phyloP scores from a whole-genome alignment of 1,284 basidiomycete species.

The Mycosarcoma mackinlayi region DNA sequence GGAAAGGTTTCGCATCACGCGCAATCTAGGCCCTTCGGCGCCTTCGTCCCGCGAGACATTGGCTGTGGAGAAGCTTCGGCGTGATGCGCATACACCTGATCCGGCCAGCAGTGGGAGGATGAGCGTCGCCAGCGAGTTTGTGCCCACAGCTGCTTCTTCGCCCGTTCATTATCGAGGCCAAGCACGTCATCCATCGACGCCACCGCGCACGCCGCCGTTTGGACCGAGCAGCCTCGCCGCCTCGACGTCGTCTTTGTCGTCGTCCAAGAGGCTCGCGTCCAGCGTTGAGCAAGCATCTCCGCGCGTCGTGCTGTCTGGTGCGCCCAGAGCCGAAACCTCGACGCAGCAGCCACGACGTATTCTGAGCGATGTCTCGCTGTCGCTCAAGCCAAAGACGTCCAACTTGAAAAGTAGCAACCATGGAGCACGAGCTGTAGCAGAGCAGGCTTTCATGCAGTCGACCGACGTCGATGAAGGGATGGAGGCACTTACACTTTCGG shows the following conservation, averaged over 20 bases:
- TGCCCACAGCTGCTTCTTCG: constrained; percentile 32
- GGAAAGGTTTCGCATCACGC: constrained; percentile 37
- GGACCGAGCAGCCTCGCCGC: constrained; percentile 26
- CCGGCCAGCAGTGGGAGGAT: constrained; percentile 36
- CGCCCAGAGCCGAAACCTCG: constrained; percentile 8
- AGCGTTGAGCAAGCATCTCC: constrained; percentile 9
- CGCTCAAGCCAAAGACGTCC: constrained; percentile 33
- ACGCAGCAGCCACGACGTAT: constrained; percentile 43
- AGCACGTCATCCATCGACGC: constrained; percentile 41
- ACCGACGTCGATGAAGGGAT: constrained; percentile 15
- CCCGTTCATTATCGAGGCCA: constrained; percentile 37
- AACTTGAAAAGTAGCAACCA: constrained; percentile 6
- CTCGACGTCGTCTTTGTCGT: constrained; percentile 43
- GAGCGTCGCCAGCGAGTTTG: constrained; percentile 43
- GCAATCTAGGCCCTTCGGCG: constrained; percentile 25
- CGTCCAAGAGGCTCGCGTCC: constrained; percentile 11
- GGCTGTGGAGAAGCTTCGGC: constrained; percentile 6
- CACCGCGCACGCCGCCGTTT: constrained; percentile 40
- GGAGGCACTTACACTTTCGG: constrained; percentile 22
- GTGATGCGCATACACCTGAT: constrained; percentile 31
- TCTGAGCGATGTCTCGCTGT: constrained; percentile 56
- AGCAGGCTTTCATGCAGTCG: neutral
- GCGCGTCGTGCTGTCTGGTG: constrained; percentile 15
- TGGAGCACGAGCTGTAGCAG: constrained; percentile 3
- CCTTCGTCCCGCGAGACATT: constrained; percentile 11